Percentiles rank a stretch among this genome's conserved stretches.
Conservation (phyloP, 1,284 basidiomycete genomes). For the Trichosporon coremiiforme region DNA sequence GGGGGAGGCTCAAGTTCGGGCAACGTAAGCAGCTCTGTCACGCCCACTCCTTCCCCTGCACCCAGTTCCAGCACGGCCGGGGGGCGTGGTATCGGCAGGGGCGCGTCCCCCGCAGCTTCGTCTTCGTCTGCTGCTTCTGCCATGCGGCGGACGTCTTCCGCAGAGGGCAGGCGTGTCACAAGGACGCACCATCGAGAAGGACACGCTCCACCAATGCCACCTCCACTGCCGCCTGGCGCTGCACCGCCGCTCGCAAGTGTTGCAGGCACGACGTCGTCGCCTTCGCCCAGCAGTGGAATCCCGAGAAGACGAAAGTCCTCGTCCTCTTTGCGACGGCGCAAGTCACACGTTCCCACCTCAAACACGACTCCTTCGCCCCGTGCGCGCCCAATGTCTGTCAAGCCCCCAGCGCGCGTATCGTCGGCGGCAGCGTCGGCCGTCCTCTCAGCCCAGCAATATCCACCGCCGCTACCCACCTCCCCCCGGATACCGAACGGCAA, state of each 20-base stretch:
- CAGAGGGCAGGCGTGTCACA: neutral
- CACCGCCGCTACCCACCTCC: neutral
- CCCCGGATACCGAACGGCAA: neutral
- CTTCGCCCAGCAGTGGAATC: neutral
- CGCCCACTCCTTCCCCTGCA: neutral
- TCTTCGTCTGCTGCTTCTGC: too few species aligned
- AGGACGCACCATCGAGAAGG: conserved; percentile 5
- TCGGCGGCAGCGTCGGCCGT: conserved; percentile 5
- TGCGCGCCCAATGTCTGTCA: conserved; percentile 6
- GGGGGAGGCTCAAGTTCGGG: neutral
- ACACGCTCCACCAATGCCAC: neutral
- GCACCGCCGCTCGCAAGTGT: conserved; percentile 8
- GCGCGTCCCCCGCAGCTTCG: neutral
- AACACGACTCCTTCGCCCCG: conserved; percentile 4
- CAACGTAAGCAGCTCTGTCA: conserved; percentile 8
- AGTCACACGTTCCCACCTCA: conserved; percentile 15
- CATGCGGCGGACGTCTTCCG: neutral
- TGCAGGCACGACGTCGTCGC: conserved; percentile 7
- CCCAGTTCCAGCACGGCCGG: neutral
- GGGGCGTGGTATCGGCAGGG: neutral
- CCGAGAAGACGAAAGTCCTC: conserved; percentile 5
- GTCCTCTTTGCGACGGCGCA: neutral
- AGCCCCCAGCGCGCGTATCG: conserved; percentile 1
- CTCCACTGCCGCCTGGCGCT: conserved; percentile 1
- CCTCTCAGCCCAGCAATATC: neutral